These are phyloP conservation scores for Isatis tinctoria DNA, from an alignment of 345 rosid species.

Conservation along the genomic window DNA sequence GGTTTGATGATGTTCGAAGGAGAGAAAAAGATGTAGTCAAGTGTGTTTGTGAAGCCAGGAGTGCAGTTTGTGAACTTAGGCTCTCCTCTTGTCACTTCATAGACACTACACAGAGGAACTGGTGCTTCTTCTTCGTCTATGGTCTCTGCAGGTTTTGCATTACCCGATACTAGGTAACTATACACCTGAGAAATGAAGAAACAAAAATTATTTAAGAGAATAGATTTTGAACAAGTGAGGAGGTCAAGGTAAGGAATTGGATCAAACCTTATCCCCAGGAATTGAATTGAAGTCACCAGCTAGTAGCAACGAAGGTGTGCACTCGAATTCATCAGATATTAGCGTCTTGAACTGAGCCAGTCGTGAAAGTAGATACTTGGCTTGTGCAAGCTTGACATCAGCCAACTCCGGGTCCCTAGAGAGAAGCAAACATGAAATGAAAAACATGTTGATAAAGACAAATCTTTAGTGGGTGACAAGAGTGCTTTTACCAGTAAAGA, in stretches of 20 bases:
- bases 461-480: neutral
- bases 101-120: conserved; percentile 59
- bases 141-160: conserved; percentile 14
- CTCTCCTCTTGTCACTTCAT: conserved; percentile 68
- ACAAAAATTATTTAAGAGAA: neutral
- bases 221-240: neutral
- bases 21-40: conserved; percentile 77
- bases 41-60: conserved; percentile 71
- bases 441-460: neutral
- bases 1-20: conserved; percentile 61
- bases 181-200: conserved; percentile 56
- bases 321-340: conserved; percentile 55
- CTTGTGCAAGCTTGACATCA: conserved; percentile 97
- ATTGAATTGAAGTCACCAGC: conserved; percentile 96
- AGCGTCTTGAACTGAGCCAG: conserved; percentile 54
- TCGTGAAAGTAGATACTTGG: conserved; percentile 66
- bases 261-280: conserved; percentile 73
- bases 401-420: conserved; percentile 90
- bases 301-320: conserved; percentile 56
- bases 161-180: conserved; percentile 63
- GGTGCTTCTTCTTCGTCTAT: conserved; percentile 51
- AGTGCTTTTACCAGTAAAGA: conserved; percentile 62
- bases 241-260: neutral
- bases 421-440: conserved; percentile 3
- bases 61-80: conserved; percentile 90